Base-by-base conservation (phyloP, 371 early-diverging fungal genomes). In the Dinochytrium kinnereticum region DNA sequence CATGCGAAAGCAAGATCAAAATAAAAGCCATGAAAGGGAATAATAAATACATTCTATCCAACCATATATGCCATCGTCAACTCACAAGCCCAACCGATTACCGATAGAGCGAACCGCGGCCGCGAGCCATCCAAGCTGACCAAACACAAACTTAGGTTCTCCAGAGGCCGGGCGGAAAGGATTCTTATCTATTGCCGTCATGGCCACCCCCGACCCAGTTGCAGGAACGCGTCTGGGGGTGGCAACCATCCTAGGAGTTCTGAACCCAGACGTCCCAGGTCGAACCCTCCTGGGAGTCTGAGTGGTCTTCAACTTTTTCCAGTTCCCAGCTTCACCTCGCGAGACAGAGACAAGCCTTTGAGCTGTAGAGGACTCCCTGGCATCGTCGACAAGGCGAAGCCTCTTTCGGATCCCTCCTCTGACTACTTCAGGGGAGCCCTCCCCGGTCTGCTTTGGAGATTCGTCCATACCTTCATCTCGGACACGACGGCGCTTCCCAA, bases 401-500 rank as follows among this genome's bases (percentile, higher is more conserved):
- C 44, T 7, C 44, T 44, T 44, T n/a, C n/a, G n/a, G n/a, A n/a
- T n/a, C n/a, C n/a, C n/a, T n/a, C n/a, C n/a, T n/a, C n/a, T n/a
- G n/a, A n/a, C n/a, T n/a, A n/a, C n/a, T n/a, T n/a, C n/a, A 19
- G 7, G 19, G 19, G 44, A 13, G 44, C 19, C 7, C 19, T 44
- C 44, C 19, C 19, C 13, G 19, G 44, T 7, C 7, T 13, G 5
- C 55, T 53, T 26, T 5, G 26, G 5, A 26, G 10, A 5, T 5
- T 53, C 55, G 5, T 53, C 55, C 7, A 21, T 26, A 53, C 26
- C 55, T 53, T 53, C 55, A 24, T 53, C 55, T 5, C 5, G 13
- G n/a, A n/a, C 55, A 21, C 55, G 7, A 53, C 64, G 19, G 7
- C 64, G 64, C 28, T 64, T 64, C 7, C 64, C 64, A 64, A 38